phyloP scores from a whole-genome alignment of 2,329 filamentous ascomycete genomes.

The Penicillium sp. region DNA sequence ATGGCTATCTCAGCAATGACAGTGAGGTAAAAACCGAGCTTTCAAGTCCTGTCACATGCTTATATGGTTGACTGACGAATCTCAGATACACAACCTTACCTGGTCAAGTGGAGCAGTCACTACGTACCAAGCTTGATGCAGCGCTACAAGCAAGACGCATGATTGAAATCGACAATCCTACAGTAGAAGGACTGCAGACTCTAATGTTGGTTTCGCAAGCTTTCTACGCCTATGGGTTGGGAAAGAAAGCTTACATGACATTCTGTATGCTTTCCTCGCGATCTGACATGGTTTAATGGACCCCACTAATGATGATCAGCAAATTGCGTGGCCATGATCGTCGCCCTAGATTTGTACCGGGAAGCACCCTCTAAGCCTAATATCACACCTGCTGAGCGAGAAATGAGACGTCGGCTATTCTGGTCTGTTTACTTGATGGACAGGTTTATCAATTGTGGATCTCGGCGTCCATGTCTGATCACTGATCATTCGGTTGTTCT shows the following conservation, averaged over 20 bases:
- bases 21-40: conserved; percentile 50
- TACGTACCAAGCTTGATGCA: conserved; percentile 69
- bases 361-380: conserved; percentile 65
- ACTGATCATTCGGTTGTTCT: conserved; percentile 73
- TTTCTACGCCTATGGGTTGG: conserved; percentile 72
- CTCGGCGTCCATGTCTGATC: conserved; percentile 76
- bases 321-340: conserved; percentile 75
- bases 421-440: conserved; percentile 89
- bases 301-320: conserved; percentile 44
- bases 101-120: conserved; percentile 64
- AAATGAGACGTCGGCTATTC: conserved; percentile 75
- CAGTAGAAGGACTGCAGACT: conserved; percentile 72
- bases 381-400: conserved; percentile 66
- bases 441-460: conserved; percentile 76
- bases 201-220: conserved; percentile 72
- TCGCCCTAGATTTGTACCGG: conserved; percentile 76
- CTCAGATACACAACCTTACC: conserved; percentile 68
- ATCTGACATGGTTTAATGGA: neutral
- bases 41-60: conserved; percentile 13
- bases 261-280: conserved; percentile 54
- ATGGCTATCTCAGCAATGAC: conserved; percentile 58
- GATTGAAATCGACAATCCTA: conserved; percentile 77
- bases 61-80: conserved; percentile 19
- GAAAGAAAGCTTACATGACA: conserved; percentile 84
- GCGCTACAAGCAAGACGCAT: conserved; percentile 65